Percentiles rank a stretch among this genome's conserved stretches.
phyloP scores from a whole-genome alignment of 208 protist species.

The Strigomonas culicis region DNA sequence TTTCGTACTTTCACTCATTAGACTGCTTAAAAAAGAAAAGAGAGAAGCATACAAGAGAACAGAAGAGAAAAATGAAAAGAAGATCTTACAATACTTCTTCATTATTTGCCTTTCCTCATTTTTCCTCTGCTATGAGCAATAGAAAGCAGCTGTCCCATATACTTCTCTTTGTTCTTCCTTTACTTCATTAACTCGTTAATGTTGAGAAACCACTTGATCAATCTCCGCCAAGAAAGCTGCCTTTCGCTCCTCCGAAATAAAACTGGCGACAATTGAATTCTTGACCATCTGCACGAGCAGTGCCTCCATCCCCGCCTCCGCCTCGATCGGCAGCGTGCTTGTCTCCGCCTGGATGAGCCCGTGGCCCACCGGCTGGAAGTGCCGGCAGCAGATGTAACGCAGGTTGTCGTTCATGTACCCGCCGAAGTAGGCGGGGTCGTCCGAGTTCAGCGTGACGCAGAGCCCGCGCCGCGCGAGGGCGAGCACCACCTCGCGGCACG shows the following conservation, averaged over 20 bases:
- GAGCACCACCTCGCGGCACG: slow-evolving; percentile 22
- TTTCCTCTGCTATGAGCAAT: neutral
- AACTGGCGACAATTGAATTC: slow-evolving; percentile 33
- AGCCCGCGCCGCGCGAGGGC: slow-evolving; percentile 29
- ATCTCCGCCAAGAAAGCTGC: slow-evolving; percentile 19
- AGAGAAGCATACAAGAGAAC: neutral
- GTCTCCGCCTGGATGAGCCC: slow-evolving; percentile 25
- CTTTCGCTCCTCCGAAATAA: slow-evolving; percentile 31
- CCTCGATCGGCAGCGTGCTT: too few relatives aligned
- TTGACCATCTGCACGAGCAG: too few relatives aligned
- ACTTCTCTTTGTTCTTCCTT: slow-evolving; percentile 14
- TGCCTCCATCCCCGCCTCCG: too few relatives aligned
- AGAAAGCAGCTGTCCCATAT: slow-evolving; percentile 1
- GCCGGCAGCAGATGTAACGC: too few relatives aligned
- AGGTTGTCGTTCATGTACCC: slow-evolving; percentile 45
- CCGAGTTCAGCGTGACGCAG: slow-evolving; percentile 48
- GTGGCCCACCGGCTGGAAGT: slow-evolving; percentile 26
- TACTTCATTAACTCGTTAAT: too few relatives aligned
- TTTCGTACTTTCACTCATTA: too few relatives aligned
- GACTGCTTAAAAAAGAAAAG: neutral
- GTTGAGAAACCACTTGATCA: slow-evolving; percentile 26
- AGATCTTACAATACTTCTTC: neutral
- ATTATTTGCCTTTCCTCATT: neutral
- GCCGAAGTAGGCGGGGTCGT: slow-evolving; percentile 59
- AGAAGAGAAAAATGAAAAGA: neutral